Evolutionary conservation across 2,329 filamentous ascomycete species (phyloP).

Genomic region (Alternaria gaisen): DNA sequence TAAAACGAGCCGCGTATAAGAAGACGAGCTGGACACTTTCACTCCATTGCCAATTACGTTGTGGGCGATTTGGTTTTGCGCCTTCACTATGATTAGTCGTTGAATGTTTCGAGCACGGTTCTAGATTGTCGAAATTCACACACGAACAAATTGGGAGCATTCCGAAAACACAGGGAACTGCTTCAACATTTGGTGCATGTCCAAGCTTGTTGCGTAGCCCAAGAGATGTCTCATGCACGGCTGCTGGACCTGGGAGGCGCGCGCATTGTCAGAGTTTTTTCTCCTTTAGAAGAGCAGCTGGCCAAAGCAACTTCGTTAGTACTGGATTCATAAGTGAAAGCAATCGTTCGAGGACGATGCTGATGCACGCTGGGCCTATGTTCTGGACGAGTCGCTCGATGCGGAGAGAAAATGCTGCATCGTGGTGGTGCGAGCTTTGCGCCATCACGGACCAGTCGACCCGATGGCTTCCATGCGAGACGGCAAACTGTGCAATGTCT

Average conservation of each 20-base stretch:
- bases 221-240: background rate
- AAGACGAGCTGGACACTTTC: background rate
- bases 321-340: background rate
- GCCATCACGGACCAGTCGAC: constrained; percentile 13
- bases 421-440: constrained; percentile 10
- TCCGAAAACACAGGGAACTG: background rate
- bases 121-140: background rate
- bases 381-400: background rate
- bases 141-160: background rate
- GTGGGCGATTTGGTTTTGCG: background rate
- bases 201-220: background rate
- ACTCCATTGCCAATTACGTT: background rate
- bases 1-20: background rate
- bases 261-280: background rate
- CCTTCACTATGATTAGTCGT: background rate
- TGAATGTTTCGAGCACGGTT: background rate
- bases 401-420: constrained; percentile 1
- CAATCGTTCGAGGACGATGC: background rate
- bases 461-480: background rate
- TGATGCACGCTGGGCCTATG: background rate
- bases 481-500: background rate
- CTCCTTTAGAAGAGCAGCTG: background rate
- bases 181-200: background rate
- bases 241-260: background rate
- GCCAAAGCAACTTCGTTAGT: background rate